A percentile compares a stretch with the other conserved stretches of the same genome.
Conservation (phyloP, 2,329 filamentous ascomycete species). For the Lasiodiplodia sp. region DNA sequence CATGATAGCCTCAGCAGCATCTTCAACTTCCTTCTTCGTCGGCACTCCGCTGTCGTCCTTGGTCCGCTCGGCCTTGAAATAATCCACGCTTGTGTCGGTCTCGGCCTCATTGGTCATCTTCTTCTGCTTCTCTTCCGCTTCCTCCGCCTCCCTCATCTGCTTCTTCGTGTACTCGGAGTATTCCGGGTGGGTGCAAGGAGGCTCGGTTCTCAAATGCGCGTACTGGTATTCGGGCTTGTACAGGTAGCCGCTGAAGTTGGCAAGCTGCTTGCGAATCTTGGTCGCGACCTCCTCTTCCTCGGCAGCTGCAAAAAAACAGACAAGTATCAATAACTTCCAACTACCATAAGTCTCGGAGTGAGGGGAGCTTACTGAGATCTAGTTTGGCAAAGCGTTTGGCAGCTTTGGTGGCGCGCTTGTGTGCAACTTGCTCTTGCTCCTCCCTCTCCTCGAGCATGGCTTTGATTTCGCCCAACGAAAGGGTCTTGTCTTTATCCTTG, state of each 20-base stretch:
- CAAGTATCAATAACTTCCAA: constrained; percentile 4
- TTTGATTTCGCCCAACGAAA: neutral
- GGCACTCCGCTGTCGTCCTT: neutral
- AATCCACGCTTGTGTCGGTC: neutral
- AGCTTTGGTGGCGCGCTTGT: neutral
- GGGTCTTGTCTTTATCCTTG: constrained; percentile 1
- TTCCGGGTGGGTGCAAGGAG: constrained; percentile 1
- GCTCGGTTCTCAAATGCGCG: constrained; percentile 11
- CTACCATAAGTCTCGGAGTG: neutral
- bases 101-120: neutral
- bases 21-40: neutral
- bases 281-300: neutral
- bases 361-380: neutral
- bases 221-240: constrained; percentile 20
- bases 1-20: neutral
- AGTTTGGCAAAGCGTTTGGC: neutral
- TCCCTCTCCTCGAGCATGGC: neutral
- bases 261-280: neutral
- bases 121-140: neutral
- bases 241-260: constrained; percentile 20
- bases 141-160: constrained; percentile 4
- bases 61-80: neutral
- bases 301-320: neutral
- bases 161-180: constrained; percentile 1
- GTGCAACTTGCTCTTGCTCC: neutral